These are phyloP conservation scores for Curvularia verruculosa DNA, from an alignment of 2,329 filamentous ascomycete genomes.

Conservation along the genomic window DNA sequence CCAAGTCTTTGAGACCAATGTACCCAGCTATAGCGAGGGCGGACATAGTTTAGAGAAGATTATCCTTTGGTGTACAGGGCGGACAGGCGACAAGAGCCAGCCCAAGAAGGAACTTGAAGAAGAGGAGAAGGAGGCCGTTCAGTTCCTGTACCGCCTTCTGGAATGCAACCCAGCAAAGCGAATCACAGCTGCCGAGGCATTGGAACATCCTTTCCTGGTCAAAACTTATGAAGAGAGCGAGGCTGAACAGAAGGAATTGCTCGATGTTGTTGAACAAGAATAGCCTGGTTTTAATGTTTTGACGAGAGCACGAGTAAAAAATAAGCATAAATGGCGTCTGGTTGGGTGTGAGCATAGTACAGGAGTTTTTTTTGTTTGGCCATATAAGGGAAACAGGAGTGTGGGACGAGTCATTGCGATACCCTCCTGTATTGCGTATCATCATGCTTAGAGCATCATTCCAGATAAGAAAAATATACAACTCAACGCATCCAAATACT, in stretches of 20 bases:
- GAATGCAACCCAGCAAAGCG: constrained; percentile 76
- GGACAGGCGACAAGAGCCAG: constrained; percentile 62
- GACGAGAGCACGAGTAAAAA: constrained; percentile 23
- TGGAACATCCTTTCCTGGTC: constrained; percentile 72
- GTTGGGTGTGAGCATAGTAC: constrained; percentile 28
- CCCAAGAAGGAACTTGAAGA: constrained; percentile 60
- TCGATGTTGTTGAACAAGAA: constrained; percentile 34
- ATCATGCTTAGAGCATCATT: constrained; percentile 2
- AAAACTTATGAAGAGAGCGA: constrained; percentile 40
- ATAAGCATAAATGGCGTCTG: constrained; percentile 34
- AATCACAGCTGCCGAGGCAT: constrained; percentile 75
- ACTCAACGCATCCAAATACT: background rate
- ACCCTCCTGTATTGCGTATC: constrained; percentile 28
- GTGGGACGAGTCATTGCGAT: constrained; percentile 37
- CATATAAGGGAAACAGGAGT: constrained; percentile 23
- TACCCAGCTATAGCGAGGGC: constrained; percentile 84
- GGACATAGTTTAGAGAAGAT: constrained; percentile 93
- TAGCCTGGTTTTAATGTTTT: constrained; percentile 19
- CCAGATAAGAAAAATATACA: background rate
- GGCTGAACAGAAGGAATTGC: constrained; percentile 44
- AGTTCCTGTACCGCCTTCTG: constrained; percentile 74
- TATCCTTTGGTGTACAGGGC: constrained; percentile 90
- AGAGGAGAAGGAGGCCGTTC: constrained; percentile 74
- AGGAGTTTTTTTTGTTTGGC: constrained; percentile 39
- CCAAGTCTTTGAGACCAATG: constrained; percentile 88